Conservation (phyloP, 495 filamentous ascomycete species). For the Penicillium macrosclerotiorum region DNA sequence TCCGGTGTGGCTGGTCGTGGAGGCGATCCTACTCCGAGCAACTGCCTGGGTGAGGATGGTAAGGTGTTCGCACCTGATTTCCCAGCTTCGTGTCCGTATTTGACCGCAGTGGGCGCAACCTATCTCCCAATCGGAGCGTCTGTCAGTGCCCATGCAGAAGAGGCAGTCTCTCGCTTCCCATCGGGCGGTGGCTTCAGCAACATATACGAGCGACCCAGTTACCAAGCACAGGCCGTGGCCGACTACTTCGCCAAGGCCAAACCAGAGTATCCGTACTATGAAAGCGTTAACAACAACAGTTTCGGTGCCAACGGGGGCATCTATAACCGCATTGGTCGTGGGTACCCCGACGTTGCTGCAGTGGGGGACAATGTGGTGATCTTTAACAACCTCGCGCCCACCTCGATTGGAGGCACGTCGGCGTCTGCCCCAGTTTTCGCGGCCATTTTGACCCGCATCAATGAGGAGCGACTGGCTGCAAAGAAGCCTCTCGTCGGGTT, state of each 20-base stretch:
- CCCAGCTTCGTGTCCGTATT: constrained; percentile 49
- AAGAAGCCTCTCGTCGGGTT: constrained; percentile 60
- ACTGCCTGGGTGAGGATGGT: constrained; percentile 38
- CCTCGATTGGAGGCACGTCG: constrained; percentile 53
- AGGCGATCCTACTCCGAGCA: constrained; percentile 32
- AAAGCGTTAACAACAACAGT: constrained; percentile 35
- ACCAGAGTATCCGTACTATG: constrained; percentile 42
- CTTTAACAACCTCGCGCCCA: constrained; percentile 38
- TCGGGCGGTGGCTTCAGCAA: constrained; percentile 71
- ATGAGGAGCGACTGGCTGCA: constrained; percentile 56
- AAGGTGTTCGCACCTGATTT: constrained; percentile 50
- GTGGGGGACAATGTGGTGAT: constrained; percentile 58
- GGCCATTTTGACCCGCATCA: constrained; percentile 58
- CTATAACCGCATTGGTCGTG: constrained; percentile 60
- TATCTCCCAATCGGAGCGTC: constrained; percentile 36
- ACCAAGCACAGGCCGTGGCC: constrained; percentile 53
- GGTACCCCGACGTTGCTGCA: constrained; percentile 64
- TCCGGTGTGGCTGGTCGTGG: constrained; percentile 52
- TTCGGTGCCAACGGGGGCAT: constrained; percentile 47
- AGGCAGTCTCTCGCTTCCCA: constrained; percentile 43
- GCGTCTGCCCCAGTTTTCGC: constrained; percentile 59
- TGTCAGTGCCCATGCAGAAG: constrained; percentile 38
- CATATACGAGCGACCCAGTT: constrained; percentile 57
- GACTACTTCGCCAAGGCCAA: constrained; percentile 49
- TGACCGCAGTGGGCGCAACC: constrained; percentile 53